Conservation (phyloP, 1,284 basidiomycete genomes). For the Apiotrichum brassicae region DNA sequence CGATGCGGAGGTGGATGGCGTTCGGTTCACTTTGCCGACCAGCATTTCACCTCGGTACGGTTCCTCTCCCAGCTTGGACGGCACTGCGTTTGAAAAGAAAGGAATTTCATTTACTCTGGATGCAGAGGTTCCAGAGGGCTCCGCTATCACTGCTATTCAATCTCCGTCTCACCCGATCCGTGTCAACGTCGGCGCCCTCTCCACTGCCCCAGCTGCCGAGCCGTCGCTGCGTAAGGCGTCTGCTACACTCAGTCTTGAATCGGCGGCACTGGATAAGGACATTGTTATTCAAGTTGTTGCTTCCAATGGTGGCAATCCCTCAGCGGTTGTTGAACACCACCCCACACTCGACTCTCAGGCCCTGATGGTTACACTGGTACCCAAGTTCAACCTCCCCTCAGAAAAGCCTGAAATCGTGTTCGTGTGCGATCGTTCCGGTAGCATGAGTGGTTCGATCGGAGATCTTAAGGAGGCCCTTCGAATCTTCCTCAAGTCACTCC, state of each 20-base stretch:
- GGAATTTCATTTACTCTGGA: constrained; percentile 7
- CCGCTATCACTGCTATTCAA: constrained; percentile 13
- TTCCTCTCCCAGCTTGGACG: background rate
- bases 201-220: constrained; percentile 4
- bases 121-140: constrained; percentile 9
- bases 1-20: constrained; percentile 18
- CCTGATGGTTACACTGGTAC: constrained; percentile 12
- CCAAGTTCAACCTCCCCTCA: constrained; percentile 6
- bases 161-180: constrained; percentile 18
- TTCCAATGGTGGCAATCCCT: constrained; percentile 15
- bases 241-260: background rate
- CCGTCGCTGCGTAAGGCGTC: constrained; percentile 6
- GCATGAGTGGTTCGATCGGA: constrained; percentile 21
- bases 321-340: constrained; percentile 20
- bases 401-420: constrained; percentile 25
- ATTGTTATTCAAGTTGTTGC: constrained; percentile 23
- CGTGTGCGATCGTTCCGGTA: constrained; percentile 27
- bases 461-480: constrained; percentile 13
- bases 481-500: constrained; percentile 22
- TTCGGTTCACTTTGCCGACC: constrained; percentile 21
- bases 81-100: background rate
- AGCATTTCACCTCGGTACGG: constrained; percentile 21
- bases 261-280: constrained; percentile 13
- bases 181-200: constrained; percentile 9
- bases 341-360: constrained; percentile 9